A percentile compares a stretch with the other conserved stretches of the same genome.
Conservation (phyloP, 768 basidiomycete genomes). For the Lactarius quietus region DNA sequence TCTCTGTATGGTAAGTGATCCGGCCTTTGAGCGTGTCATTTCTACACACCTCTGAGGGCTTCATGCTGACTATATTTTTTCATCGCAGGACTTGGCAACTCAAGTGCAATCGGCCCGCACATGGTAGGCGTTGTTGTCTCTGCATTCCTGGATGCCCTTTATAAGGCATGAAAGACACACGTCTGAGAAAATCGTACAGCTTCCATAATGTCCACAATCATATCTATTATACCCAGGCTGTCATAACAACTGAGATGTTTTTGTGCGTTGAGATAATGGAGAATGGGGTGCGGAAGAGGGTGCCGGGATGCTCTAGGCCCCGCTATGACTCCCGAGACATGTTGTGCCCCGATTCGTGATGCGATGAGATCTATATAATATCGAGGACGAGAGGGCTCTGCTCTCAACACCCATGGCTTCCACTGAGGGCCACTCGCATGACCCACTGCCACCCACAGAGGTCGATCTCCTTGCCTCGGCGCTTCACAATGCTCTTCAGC, state of each 20-base stretch:
- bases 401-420: neutral
- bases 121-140: conserved; percentile 21
- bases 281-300: neutral
- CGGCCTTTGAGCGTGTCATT: neutral
- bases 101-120: conserved; percentile 26
- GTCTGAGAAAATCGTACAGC: neutral
- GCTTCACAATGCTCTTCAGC: conserved; percentile 19
- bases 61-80: neutral
- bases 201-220: neutral
- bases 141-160: conserved; percentile 25
- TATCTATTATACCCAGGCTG: neutral
- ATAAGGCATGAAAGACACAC: conserved; percentile 22
- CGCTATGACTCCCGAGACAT: neutral
- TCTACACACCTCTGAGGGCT: neutral
- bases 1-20: conserved; percentile 72
- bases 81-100: conserved; percentile 24
- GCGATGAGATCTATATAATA: no score
- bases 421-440: neutral
- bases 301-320: neutral
- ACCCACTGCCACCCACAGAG: neutral
- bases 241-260: neutral
- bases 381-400: neutral
- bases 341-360: neutral
- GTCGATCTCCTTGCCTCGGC: conserved; percentile 18
- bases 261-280: neutral